Conservation (phyloP, 345 rosid genomes). For the Carallia pectinifolia region DNA sequence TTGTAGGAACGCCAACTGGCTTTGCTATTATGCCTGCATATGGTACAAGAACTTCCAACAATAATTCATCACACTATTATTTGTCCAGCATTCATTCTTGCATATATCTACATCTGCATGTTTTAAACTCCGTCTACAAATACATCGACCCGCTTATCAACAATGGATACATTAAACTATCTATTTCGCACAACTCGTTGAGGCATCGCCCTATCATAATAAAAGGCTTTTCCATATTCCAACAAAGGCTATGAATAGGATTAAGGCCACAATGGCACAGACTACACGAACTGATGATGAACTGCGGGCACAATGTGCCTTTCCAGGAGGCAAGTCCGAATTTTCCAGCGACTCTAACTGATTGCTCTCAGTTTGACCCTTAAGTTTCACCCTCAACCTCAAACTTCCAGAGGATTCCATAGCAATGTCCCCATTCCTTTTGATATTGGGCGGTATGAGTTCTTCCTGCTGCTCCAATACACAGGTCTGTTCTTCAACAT, state of each 20-base stretch:
- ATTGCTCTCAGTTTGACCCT: slow-evolving; percentile 7
- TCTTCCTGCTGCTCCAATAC: slow-evolving; percentile 12
- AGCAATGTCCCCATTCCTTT: slow-evolving; percentile 15
- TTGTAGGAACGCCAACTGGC: too few species aligned
- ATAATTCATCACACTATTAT: too few species aligned
- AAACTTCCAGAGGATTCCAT: slow-evolving; percentile 21
- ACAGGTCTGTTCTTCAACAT: slow-evolving; percentile 12
- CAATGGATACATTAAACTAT: too few species aligned
- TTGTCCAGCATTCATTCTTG: too few species aligned
- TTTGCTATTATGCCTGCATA: too few species aligned
- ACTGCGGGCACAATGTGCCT: neutral
- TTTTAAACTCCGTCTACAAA: too few species aligned
- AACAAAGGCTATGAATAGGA: slow-evolving; percentile 8
- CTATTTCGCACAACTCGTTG: too few species aligned
- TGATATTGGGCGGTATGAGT: slow-evolving; percentile 6
- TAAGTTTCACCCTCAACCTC: slow-evolving; percentile 31
- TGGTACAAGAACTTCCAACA: too few species aligned
- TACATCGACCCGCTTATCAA: too few species aligned
- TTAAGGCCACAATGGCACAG: slow-evolving; percentile 14
- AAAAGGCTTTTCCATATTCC: slow-evolving; percentile 21
- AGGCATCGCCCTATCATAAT: neutral
- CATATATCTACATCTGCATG: too few species aligned
- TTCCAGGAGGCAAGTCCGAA: slow-evolving; percentile 1
- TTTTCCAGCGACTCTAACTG: slow-evolving; percentile 11
- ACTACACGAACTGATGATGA: slow-evolving; percentile 12